Evolutionary conservation across 768 basidiomycete species (phyloP), one percentile per base, ranked within the genome.

Genomic region (Tricholoma hemisulphureum): DNA sequence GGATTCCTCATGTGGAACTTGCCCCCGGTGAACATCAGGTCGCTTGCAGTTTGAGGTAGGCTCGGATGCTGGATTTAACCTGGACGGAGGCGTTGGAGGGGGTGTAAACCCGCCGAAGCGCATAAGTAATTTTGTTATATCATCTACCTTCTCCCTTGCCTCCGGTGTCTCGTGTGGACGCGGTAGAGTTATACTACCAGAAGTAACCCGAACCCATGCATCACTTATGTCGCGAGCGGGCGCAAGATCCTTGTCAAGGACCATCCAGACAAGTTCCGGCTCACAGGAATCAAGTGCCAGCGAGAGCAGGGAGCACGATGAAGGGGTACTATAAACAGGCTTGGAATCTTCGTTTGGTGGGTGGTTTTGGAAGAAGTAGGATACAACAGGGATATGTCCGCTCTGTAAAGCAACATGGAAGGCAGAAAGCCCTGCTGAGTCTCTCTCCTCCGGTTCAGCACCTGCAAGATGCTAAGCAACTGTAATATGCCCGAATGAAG

Each of bases 381-480:
- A 71, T 58, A 87, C 69, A 58, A 89, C 76, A 11, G 77, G 60
- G 28, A 83, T 63, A 61, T 84, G 74, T 10, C 86, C 84, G 56
- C 65, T 65, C 65, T 77, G 73, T 8, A 91, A 67, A 9, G 87
- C 87, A 52, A 84, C 62, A 69, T 92, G 89, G 72, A 89, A 85
- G 2, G 86, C 80, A 3, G 88, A 88, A 50, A 80, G 73, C 21
- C 81, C 80, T 51, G 75, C 61, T 0, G 76, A 78, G 69, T 91
- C 79, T 53, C 82, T 80, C 67, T 91, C 90, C 59, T 90, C 89
- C 18, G 82, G 76, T 60, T 90, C 87, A 50, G 87, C 88, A 72
- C 83, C 90, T 91, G 65, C 28, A 59, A 49, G 50, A 34, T 59
- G 43, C 53, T 61, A 45, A 62, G 57, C 58, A 35, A 58, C 57